A percentile compares a stretch with the other conserved stretches of the same genome.
phyloP scores from a whole-genome alignment of 495 filamentous ascomycete genomes.

The Sphaerosporella brunnea region DNA sequence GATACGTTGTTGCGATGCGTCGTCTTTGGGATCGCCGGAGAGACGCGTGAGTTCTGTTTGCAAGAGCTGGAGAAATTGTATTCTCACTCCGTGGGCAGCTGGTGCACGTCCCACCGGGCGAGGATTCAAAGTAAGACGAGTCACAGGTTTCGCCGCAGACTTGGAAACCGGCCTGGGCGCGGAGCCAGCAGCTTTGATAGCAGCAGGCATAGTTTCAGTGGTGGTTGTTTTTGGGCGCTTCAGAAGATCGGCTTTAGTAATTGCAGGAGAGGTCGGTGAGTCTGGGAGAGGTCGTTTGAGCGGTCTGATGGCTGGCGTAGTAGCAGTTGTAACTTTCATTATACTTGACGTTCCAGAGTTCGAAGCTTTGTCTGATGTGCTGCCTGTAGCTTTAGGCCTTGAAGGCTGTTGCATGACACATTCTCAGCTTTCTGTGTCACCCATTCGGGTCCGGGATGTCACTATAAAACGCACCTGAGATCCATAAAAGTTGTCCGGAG shows the following conservation, averaged over 20 bases:
- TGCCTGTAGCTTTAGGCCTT: not conserved
- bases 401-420: not conserved
- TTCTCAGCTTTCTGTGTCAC: not conserved
- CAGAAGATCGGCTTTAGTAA: not conserved
- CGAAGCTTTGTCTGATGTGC: not conserved
- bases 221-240: constrained; percentile 11
- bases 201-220: not conserved
- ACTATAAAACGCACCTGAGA: not conserved
- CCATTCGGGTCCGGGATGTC: constrained; percentile 1
- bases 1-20: constrained; percentile 46
- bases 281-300: not conserved
- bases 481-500: not conserved
- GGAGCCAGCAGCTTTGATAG: constrained; percentile 7
- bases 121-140: constrained; percentile 50
- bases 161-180: no score
- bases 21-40: constrained; percentile 42
- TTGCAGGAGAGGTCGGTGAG: not conserved
- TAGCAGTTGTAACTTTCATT: constrained; percentile 2
- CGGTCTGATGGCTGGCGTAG: constrained; percentile 4
- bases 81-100: constrained; percentile 47
- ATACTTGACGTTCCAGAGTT: not conserved
- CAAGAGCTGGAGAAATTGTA: constrained; percentile 49
- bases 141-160: constrained; percentile 26
- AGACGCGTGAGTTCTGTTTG: constrained; percentile 56
- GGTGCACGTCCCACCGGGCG: constrained; percentile 57